Base-by-base conservation (phyloP, 1,284 basidiomycete species). In the Irpex lacteus region DNA sequence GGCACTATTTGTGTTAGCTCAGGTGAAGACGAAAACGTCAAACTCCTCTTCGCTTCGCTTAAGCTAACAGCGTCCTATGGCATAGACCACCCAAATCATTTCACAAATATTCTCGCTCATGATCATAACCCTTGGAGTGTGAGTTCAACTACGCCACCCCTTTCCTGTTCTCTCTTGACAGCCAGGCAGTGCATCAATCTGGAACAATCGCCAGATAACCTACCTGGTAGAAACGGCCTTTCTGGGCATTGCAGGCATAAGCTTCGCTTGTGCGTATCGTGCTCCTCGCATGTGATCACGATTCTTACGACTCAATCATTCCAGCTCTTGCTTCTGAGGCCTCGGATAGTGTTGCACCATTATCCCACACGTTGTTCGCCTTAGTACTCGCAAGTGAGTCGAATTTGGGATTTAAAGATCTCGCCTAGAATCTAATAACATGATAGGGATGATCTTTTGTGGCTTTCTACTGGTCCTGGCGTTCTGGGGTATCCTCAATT, bases 91-190 rank as follows among this genome's bases (percentile, higher is more conserved):
- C 32, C 26, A 34, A 15, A 32, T 56, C 11, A 26, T 56, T 21
- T 34, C 54, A 36, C 9, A 56, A 36, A 56, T 56, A 56, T 56
- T 56, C 54, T 56, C 54, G 26, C 34, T 56, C 4, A 56, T 56
- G 54, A 34, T 56, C 32, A 26, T 56, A 7, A 56, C 54, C 26
- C 34, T 56, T 4, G 54, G 54, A 34, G 34, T 36, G 54, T 56
- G 26, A 18, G 54, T 36, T 18, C 5, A 19, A 44, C 40, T 8
- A 53, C 21, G 26, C 21, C 11, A 0, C 11, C 2, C 13, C 54
- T 34, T 32, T 34, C 15, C 9, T 18, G 37, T 56, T 21, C 9
- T 8, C 13, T 32, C 37, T 9, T 52, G 19, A 52, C 13, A 52
- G 15, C 4, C 2, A 3, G 2, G 26, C 26, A 56, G 54, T 53